These are phyloP conservation scores for Taiozyma onychis DNA, from an alignment of 1,139 yeast genomes.

Conservation along the genomic window DNA sequence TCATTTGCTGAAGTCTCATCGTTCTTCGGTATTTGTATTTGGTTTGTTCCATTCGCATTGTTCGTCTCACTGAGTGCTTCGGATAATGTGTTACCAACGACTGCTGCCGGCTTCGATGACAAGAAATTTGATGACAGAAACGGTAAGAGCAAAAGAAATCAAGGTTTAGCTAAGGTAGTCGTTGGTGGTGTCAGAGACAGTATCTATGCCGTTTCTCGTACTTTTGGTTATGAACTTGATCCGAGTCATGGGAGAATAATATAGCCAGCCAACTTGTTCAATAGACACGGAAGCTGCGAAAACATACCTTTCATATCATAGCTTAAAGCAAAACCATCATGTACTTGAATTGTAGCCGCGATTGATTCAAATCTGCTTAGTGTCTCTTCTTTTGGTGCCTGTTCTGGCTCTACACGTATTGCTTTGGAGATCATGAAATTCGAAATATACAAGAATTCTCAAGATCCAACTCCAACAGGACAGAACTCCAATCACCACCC, in stretches of 20 bases:
- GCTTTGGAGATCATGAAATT: neutral
- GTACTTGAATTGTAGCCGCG: neutral
- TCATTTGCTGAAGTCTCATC: slow-evolving; percentile 86
- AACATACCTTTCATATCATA: neutral
- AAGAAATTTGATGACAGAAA: slow-evolving; percentile 24
- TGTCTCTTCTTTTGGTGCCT: too few relatives aligned
- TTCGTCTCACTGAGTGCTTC: slow-evolving; percentile 91
- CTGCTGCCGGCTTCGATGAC: slow-evolving; percentile 26
- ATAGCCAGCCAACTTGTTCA: slow-evolving; percentile 1
- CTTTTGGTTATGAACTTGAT: slow-evolving; percentile 60
- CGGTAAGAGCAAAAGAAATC: slow-evolving; percentile 32
- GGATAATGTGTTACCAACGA: slow-evolving; percentile 76
- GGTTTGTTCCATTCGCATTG: slow-evolving; percentile 92
- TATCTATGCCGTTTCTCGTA: slow-evolving; percentile 42
- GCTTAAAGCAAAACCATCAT: neutral
- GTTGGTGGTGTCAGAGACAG: slow-evolving; percentile 49
- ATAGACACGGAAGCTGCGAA: too few relatives aligned
- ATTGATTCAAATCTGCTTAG: too few relatives aligned
- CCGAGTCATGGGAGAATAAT: slow-evolving; percentile 47
- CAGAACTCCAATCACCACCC: slow-evolving; percentile 1
- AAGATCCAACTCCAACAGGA: neutral
- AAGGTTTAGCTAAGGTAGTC: slow-evolving; percentile 59
- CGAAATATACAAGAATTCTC: neutral
- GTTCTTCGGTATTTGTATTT: slow-evolving; percentile 86
- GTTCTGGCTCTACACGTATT: neutral